These are phyloP conservation scores for Phytopythium cucurbitacearum DNA, from an alignment of 352 stramenopile species.

Conservation along the genomic window DNA sequence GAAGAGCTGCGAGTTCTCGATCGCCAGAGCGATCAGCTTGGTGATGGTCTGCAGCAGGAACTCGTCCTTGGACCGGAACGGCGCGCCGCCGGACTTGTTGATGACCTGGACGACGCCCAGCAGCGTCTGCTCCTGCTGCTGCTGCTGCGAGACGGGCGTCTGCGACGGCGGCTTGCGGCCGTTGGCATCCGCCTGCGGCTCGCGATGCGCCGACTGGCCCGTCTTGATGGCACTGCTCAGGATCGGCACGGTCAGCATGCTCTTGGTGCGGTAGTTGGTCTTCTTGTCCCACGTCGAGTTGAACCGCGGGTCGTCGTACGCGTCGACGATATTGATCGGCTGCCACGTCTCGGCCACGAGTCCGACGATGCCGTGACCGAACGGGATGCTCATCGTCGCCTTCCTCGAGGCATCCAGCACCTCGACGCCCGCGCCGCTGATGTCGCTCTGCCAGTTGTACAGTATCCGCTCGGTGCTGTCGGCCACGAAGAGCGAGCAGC, in stretches of 20 bases:
- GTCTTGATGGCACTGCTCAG: slow-evolving; percentile 36
- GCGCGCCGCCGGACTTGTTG: slow-evolving; percentile 72
- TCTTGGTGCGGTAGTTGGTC: slow-evolving; percentile 79
- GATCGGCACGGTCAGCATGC: slow-evolving; percentile 72
- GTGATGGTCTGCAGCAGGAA: slow-evolving; percentile 71
- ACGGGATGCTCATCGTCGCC: slow-evolving; percentile 56
- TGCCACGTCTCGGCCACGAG: slow-evolving; percentile 60
- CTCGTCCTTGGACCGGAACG: slow-evolving; percentile 77
- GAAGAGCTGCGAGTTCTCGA: slow-evolving; percentile 79
- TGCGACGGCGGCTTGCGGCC: not conserved
- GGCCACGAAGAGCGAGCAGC: slow-evolving; percentile 72
- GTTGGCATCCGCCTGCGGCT: not conserved
- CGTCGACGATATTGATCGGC: slow-evolving; percentile 66
- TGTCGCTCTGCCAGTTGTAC: slow-evolving; percentile 74
- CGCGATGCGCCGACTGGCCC: slow-evolving; percentile 8
- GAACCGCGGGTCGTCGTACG: slow-evolving; percentile 72
- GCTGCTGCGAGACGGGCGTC: slow-evolving; percentile 1
- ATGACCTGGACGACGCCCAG: slow-evolving; percentile 79
- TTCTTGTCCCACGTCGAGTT: slow-evolving; percentile 79
- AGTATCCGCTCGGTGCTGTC: slow-evolving; percentile 46
- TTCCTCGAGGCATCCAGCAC: slow-evolving; percentile 37
- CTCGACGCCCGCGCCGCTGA: slow-evolving; percentile 52
- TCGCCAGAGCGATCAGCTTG: slow-evolving; percentile 73
- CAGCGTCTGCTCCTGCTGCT: slow-evolving; percentile 28
- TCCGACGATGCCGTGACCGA: slow-evolving; percentile 71